These are phyloP conservation scores for Penicillium cataractarum DNA, from an alignment of 495 filamentous ascomycete genomes.

Conservation along the genomic window DNA sequence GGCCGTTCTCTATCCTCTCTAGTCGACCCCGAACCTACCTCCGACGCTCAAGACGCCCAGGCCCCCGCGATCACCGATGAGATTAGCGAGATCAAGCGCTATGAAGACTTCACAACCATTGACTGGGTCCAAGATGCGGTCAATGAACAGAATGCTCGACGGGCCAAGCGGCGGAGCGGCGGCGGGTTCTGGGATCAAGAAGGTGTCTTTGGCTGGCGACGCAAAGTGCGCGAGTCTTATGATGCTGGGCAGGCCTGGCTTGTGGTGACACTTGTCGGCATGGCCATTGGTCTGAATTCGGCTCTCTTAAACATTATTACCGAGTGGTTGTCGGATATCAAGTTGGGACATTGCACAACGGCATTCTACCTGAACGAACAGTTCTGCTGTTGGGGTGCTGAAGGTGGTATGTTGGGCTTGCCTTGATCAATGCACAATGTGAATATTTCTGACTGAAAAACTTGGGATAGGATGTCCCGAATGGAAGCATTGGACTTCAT, in stretches of 20 bases:
- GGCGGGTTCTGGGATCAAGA: conserved; percentile 76
- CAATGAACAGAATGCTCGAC: conserved; percentile 81
- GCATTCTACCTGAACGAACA: conserved; percentile 97
- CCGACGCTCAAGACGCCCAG: conserved; percentile 40
- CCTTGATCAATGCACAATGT: not conserved
- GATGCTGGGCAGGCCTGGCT: conserved; percentile 98
- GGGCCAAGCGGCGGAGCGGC: conserved; percentile 71
- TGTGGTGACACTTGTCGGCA: conserved; percentile 91
- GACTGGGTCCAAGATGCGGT: conserved; percentile 99
- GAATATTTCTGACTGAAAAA: too few relatives aligned
- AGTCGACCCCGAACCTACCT: conserved; percentile 53
- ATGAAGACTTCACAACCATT: conserved; percentile 98
- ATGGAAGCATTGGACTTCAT: conserved; percentile 87
- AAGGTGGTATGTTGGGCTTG: conserved; percentile 62
- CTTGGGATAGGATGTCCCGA: conserved; percentile 78
- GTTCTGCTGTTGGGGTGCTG: conserved; percentile 98
- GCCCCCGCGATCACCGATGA: conserved; percentile 82
- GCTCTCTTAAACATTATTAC: conserved; percentile 94
- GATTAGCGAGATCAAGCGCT: conserved; percentile 96
- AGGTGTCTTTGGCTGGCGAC: conserved; percentile 76
- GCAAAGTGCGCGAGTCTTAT: conserved; percentile 82
- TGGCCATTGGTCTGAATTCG: conserved; percentile 90
- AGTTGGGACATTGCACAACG: conserved; percentile 89
- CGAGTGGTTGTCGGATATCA: conserved; percentile 96
- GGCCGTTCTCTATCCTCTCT: conserved; percentile 67